These are phyloP conservation scores for Haematococcus sp. DNA, from an alignment of 139 green algal species.

Conservation along the genomic window DNA sequence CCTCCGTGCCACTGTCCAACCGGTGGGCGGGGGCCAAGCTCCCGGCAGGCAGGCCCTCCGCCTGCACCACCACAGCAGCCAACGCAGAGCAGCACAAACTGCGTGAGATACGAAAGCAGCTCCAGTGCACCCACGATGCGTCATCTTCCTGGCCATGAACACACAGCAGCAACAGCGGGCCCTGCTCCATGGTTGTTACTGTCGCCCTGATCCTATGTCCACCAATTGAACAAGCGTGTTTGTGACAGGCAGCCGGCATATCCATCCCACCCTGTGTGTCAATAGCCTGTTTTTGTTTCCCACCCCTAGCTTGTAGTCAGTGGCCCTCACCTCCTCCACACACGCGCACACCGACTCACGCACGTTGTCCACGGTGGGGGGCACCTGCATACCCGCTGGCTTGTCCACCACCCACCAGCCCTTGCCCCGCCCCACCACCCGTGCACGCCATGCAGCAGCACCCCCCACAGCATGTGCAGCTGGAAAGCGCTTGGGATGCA, in stretches of 20 bases:
- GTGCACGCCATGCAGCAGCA: slow-evolving; percentile 17
- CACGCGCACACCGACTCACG: slow-evolving; percentile 40
- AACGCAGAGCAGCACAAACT: not conserved
- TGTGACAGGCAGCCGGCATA: too few species aligned
- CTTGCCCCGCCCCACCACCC: not conserved
- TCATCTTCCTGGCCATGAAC: too few species aligned
- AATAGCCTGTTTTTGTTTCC: not conserved
- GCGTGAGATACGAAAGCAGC: too few species aligned
- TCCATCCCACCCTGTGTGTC: too few species aligned
- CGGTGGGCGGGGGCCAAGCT: slow-evolving; percentile 56
- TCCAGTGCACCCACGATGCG: too few species aligned
- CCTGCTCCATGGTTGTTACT: too few species aligned
- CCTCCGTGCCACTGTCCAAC: slow-evolving; percentile 76
- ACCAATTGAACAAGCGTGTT: too few species aligned
- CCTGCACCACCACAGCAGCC: slow-evolving; percentile 19
- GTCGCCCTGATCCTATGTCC: too few species aligned
- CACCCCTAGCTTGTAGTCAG: not conserved
- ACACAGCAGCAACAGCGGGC: too few species aligned
- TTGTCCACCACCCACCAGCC: slow-evolving; percentile 70
- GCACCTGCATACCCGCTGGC: slow-evolving; percentile 67
- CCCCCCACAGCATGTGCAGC: slow-evolving; percentile 39
- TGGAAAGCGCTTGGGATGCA: slow-evolving; percentile 76
- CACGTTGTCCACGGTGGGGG: slow-evolving; percentile 56
- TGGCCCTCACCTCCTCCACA: slow-evolving; percentile 30
- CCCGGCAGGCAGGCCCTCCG: slow-evolving; percentile 30